Conservation (phyloP, 108 stramenopile species). For the Seminavis robusta region DNA sequence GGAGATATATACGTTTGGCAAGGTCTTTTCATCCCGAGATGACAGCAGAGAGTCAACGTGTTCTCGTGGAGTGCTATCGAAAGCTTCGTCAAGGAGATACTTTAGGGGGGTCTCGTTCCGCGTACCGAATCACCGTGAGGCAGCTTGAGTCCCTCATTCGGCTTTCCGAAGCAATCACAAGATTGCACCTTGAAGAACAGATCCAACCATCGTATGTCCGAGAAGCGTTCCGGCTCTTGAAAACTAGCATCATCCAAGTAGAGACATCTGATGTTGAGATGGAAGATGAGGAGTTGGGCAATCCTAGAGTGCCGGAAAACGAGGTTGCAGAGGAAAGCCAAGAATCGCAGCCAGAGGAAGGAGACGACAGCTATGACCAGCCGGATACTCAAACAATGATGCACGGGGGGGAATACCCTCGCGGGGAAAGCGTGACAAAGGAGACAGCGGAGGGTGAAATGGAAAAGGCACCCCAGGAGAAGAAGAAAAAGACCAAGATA, state of each 20-base stretch:
- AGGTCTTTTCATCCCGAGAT: conserved; percentile 87
- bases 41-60: conserved; percentile 73
- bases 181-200: conserved; percentile 88
- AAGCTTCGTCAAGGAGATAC: conserved; percentile 94
- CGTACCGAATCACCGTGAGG: conserved; percentile 98
- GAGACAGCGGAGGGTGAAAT: not conserved
- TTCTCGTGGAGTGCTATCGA: conserved; percentile 96
- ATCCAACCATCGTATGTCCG: conserved; percentile 87
- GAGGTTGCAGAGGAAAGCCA: conserved; percentile 19
- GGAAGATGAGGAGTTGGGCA: conserved; percentile 70
- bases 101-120: conserved; percentile 88
- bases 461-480: conserved; percentile 18
- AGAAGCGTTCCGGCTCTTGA: conserved; percentile 93
- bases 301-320: conserved; percentile 35
- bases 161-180: conserved; percentile 93
- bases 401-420: not conserved
- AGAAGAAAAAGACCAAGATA: conserved; percentile 92
- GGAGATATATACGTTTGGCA: conserved; percentile 95
- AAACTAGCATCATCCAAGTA: conserved; percentile 95
- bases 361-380: conserved; percentile 12
- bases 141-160: conserved; percentile 98
- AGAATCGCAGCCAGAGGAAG: conserved; percentile 5
- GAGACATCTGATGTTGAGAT: conserved; percentile 95
- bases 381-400: not conserved
- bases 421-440: not conserved